Percentiles rank a stretch among this genome's conserved stretches.
Conservation (phyloP, 164 flowering plant species). For the Umbellularia californica region DNA sequence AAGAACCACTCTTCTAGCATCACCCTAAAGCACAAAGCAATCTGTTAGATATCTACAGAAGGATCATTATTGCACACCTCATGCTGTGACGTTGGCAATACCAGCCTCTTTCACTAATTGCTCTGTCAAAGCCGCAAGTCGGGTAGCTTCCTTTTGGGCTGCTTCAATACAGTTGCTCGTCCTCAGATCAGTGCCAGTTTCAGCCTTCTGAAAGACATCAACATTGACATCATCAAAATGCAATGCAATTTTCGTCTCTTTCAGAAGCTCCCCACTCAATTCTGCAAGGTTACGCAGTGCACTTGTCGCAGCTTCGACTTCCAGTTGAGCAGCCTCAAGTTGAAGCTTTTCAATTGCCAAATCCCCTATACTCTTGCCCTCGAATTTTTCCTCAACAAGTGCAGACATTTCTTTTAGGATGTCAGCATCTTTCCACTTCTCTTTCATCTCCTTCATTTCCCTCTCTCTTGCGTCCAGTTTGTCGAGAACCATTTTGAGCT, state of each 20-base stretch:
- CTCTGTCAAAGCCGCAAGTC: constrained; percentile 59
- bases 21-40: background rate
- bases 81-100: constrained; percentile 20
- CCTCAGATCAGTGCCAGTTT: background rate
- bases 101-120: constrained; percentile 61
- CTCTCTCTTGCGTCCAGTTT: constrained; percentile 48
- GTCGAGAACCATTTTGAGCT: constrained; percentile 40
- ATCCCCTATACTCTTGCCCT: constrained; percentile 52
- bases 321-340: constrained; percentile 72
- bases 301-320: constrained; percentile 74
- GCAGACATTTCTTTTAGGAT: constrained; percentile 48
- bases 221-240: constrained; percentile 38
- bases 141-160: constrained; percentile 38
- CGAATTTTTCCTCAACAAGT: constrained; percentile 54
- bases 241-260: constrained; percentile 28
- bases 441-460: constrained; percentile 47
- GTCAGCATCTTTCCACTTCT: constrained; percentile 35
- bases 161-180: constrained; percentile 22
- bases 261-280: constrained; percentile 58
- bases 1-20: too few relatives aligned
- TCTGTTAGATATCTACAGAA: background rate
- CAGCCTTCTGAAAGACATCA: constrained; percentile 12
- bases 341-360: constrained; percentile 75
- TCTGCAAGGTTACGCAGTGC: constrained; percentile 62
- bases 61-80: background rate